Percentiles rank a stretch among this genome's conserved stretches.
Conservation (phyloP, 495 filamentous ascomycete genomes). For the Penicillium waksmanii region DNA sequence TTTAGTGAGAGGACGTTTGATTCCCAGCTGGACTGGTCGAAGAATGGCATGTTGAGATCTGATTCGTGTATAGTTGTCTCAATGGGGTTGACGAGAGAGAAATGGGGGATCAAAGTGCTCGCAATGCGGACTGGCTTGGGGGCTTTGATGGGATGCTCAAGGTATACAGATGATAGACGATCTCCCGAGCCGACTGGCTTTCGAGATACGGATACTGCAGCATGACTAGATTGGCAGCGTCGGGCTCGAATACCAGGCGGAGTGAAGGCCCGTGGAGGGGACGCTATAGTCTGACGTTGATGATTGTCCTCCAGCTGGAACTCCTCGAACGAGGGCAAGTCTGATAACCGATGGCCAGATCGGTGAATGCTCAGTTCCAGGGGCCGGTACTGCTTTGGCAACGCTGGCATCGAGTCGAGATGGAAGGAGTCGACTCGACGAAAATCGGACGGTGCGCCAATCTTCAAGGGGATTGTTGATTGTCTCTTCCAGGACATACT, state of each 20-base stretch:
- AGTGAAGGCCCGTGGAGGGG: conserved; percentile 35
- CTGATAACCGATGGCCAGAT: conserved; percentile 67
- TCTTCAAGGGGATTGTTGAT: conserved; percentile 43
- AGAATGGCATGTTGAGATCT: conserved; percentile 13
- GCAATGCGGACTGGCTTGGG: conserved; percentile 22
- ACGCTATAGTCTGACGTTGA: conserved; percentile 25
- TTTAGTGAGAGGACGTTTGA: conserved; percentile 15
- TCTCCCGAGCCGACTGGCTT: conserved; percentile 47
- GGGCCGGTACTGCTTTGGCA: conserved; percentile 57
- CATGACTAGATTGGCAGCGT: conserved; percentile 30
- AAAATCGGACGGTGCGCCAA: conserved; percentile 59
- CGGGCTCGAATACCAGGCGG: conserved; percentile 26
- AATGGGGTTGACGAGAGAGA: conserved; percentile 33
- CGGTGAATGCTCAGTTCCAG: conserved; percentile 77
- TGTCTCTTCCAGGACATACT: conserved; percentile 55
- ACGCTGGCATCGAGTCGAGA: conserved; percentile 29
- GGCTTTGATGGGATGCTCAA: conserved; percentile 31
- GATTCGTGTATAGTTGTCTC: conserved; percentile 18
- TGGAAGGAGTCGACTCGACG: conserved; percentile 47
- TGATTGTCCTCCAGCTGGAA: conserved; percentile 31
- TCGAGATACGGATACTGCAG: conserved; percentile 35
- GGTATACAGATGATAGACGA: conserved; percentile 35
- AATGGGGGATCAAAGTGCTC: conserved; percentile 47
- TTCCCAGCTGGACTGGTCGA: conserved; percentile 20
- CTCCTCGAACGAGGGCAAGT: conserved; percentile 49